A percentile compares a stretch with the other conserved stretches of the same genome.
Evolutionary conservation across 768 basidiomycete species (phyloP).

Genomic region (Tulasnella sp.): DNA sequence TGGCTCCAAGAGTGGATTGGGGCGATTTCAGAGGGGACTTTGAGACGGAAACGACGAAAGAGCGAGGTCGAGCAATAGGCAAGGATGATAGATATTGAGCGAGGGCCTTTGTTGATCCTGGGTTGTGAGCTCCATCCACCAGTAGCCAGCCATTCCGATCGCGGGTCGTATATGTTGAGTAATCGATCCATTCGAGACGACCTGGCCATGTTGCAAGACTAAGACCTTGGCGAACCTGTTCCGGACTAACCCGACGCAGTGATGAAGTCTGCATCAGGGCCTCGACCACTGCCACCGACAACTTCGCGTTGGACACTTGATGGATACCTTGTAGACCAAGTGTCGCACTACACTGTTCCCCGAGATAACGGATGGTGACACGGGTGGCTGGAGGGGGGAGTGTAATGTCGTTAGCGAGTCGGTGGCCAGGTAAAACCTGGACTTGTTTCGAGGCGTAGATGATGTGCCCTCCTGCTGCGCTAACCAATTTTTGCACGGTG

Average conservation of each 20-base stretch:
- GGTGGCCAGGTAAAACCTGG: not conserved
- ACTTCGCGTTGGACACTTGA: conserved; percentile 76
- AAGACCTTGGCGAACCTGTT: conserved; percentile 58
- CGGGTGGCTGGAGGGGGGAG: not conserved
- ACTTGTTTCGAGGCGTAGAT: conserved; percentile 31
- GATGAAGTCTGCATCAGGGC: conserved; percentile 46
- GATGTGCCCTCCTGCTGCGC: conserved; percentile 42
- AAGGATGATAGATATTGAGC: conserved; percentile 55
- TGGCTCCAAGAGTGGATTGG: conserved; percentile 60
- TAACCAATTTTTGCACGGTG: conserved; percentile 46
- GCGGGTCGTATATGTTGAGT: conserved; percentile 24
- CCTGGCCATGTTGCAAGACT: conserved; percentile 68
- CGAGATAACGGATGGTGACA: not conserved
- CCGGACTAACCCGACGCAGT: conserved; percentile 45
- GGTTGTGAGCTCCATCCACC: conserved; percentile 93
- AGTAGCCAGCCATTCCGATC: conserved; percentile 46
- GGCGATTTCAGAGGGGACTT: conserved; percentile 83
- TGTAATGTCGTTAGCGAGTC: not conserved
- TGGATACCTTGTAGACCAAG: conserved; percentile 76
- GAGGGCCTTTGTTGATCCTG: conserved; percentile 66
- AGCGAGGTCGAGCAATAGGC: conserved; percentile 41
- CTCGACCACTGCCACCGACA: conserved; percentile 61
- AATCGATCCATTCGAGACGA: conserved; percentile 59
- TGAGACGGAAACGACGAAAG: conserved; percentile 78
- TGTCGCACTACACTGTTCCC: conserved; percentile 39